phyloP scores from a whole-genome alignment of 305 asterid species.

The Withania somnifera region DNA sequence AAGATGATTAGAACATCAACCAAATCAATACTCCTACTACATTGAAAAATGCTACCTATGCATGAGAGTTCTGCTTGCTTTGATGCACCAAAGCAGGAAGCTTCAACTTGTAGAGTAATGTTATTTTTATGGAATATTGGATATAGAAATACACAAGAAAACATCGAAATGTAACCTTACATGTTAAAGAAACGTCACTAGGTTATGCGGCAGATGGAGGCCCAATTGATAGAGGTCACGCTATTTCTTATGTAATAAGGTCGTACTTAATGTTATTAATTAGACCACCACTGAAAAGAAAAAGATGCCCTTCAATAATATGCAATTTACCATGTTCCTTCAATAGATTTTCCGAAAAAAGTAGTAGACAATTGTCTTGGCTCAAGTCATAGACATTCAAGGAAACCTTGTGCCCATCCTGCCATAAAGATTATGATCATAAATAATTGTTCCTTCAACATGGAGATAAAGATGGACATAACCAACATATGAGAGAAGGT shows the following conservation, averaged over 20 bases:
- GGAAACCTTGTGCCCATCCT: conserved; percentile 73
- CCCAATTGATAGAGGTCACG: not conserved
- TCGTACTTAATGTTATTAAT: not conserved
- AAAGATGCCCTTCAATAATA: not conserved
- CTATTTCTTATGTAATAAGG: not conserved
- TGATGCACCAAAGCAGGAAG: not conserved
- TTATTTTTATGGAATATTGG: not conserved
- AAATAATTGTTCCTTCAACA: not conserved
- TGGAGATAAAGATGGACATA: not conserved
- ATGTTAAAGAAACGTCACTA: not conserved
- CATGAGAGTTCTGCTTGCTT: not conserved
- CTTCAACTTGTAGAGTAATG: not conserved
- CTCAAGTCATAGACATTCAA: conserved; percentile 87
- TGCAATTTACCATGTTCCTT: conserved; percentile 69
- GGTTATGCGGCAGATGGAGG: not conserved
- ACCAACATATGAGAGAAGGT: not conserved
- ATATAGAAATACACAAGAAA: not conserved
- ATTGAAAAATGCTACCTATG: not conserved
- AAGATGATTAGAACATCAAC: not conserved
- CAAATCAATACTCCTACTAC: not conserved
- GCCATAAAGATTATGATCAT: conserved; percentile 6
- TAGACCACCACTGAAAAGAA: not conserved
- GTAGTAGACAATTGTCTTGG: conserved; percentile 77
- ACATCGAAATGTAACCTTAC: not conserved
- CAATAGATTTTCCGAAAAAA: conserved; percentile 82